Evolutionary conservation across 768 basidiomycete species (phyloP).

Genomic region (Butyriboletus loyo): DNA sequence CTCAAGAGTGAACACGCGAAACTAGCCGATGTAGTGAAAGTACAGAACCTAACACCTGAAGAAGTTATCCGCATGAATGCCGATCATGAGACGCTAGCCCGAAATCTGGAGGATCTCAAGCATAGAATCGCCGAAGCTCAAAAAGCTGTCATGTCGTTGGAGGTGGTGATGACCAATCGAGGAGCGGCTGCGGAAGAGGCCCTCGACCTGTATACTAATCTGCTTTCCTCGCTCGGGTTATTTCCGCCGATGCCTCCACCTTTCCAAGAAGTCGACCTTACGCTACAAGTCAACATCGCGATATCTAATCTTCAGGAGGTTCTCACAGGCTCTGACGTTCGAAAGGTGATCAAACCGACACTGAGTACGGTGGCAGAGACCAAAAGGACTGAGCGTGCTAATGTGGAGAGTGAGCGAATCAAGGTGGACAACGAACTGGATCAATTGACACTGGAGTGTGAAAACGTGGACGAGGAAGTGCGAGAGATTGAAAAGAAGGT

Average conservation of each 20-base stretch:
- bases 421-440: slow-evolving; percentile 83
- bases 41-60: slow-evolving; percentile 87
- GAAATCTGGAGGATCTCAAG: slow-evolving; percentile 73
- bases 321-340: slow-evolving; percentile 65
- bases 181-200: slow-evolving; percentile 80
- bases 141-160: slow-evolving; percentile 70
- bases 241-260: slow-evolving; percentile 73
- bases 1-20: slow-evolving; percentile 62
- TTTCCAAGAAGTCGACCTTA: slow-evolving; percentile 70
- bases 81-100: slow-evolving; percentile 76
- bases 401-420: slow-evolving; percentile 74
- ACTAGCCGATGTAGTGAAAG: slow-evolving; percentile 66
- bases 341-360: slow-evolving; percentile 73
- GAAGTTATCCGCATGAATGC: slow-evolving; percentile 90
- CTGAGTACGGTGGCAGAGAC: slow-evolving; percentile 68
- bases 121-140: slow-evolving; percentile 73
- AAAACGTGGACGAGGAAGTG: slow-evolving; percentile 78
- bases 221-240: slow-evolving; percentile 72
- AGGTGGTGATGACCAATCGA: slow-evolving; percentile 79
- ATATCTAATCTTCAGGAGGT: slow-evolving; percentile 67
- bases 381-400: slow-evolving; percentile 64
- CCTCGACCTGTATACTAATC: slow-evolving; percentile 71
- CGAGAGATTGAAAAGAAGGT: slow-evolving; percentile 73
- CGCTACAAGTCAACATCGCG: slow-evolving; percentile 78
- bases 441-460: slow-evolving; percentile 69